Evolutionary conservation across 345 rosid species (phyloP).

Genomic region (Turnera subulata): DNA sequence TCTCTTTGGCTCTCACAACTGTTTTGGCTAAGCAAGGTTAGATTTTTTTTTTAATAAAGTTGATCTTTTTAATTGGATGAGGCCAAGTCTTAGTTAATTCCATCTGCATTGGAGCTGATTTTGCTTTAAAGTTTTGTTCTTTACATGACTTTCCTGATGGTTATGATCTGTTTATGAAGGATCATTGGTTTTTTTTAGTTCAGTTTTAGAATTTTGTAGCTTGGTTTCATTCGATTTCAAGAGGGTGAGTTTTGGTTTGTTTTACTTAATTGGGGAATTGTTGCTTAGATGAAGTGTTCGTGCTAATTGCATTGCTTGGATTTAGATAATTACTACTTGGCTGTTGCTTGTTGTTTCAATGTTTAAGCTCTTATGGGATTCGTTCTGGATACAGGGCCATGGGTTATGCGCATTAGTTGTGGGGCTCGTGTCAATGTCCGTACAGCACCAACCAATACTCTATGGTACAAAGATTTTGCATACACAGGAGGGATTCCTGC

Average conservation of each 20-base stretch:
- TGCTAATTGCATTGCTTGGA: too few relatives aligned
- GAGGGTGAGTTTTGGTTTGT: too few relatives aligned
- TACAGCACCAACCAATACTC: conserved; percentile 69
- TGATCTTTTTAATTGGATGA: too few relatives aligned
- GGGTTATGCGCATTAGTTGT: conserved; percentile 87
- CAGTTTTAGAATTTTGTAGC: background rate
- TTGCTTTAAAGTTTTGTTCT: background rate
- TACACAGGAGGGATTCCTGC: conserved; percentile 87
- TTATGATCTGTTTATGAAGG: background rate
- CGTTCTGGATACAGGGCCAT: conserved; percentile 56
- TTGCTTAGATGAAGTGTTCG: too few relatives aligned
- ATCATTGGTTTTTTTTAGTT: background rate
- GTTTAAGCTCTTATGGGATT: background rate
- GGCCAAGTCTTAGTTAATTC: too few relatives aligned
- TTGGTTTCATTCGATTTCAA: too few relatives aligned
- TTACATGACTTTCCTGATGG: too few relatives aligned
- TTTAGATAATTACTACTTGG: too few relatives aligned
- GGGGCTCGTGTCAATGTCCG: conserved; percentile 63
- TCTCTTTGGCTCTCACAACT: too few relatives aligned
- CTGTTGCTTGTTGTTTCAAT: background rate
- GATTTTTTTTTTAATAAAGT: too few relatives aligned
- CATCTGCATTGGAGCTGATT: background rate
- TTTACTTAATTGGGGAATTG: too few relatives aligned
- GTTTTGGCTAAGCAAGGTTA: too few relatives aligned
- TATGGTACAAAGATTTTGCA: conserved; percentile 87